Evolutionary conservation across 495 filamentous ascomycete genomes (phyloP).

Genomic region (Hypomontagnella submonticulosa): DNA sequence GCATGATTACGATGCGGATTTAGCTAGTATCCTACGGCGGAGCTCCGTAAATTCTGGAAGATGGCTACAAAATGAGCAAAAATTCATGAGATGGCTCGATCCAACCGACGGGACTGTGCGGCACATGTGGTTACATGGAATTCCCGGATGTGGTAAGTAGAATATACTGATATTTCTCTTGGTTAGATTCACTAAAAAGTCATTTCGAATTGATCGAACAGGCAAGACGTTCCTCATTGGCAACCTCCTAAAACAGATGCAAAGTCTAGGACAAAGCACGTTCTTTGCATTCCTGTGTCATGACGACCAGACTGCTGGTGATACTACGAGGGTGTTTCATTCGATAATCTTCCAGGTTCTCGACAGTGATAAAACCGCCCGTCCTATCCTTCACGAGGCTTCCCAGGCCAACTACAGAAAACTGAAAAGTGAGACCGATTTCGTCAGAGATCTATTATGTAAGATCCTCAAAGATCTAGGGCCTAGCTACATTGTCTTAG

Average conservation of each 20-base stretch:
- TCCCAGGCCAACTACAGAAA: slow-evolving; percentile 17
- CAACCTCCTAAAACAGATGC: slow-evolving; percentile 22
- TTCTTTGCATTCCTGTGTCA: slow-evolving; percentile 28
- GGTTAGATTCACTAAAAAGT: not conserved
- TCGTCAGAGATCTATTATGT: slow-evolving; percentile 20
- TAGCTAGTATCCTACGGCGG: slow-evolving; percentile 9
- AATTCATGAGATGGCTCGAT: slow-evolving; percentile 23
- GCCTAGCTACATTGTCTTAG: slow-evolving; percentile 16
- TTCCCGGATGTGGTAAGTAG: slow-evolving; percentile 32
- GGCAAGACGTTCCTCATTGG: slow-evolving; percentile 27
- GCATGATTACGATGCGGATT: slow-evolving; percentile 3
- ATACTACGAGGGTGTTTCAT: slow-evolving; percentile 24
- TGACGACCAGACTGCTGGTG: slow-evolving; percentile 16
- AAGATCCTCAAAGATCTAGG: slow-evolving; percentile 16
- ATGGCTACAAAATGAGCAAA: slow-evolving; percentile 23
- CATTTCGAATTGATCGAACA: not conserved
- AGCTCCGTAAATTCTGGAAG: slow-evolving; percentile 21
- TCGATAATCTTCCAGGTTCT: slow-evolving; percentile 31
- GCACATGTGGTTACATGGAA: slow-evolving; percentile 29
- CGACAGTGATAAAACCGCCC: slow-evolving; percentile 1
- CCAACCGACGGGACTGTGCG: slow-evolving; percentile 11
- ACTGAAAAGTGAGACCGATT: slow-evolving; percentile 22
- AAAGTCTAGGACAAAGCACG: slow-evolving; percentile 1
- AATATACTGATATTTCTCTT: not conserved
- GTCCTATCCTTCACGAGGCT: slow-evolving; percentile 9